Evolutionary conservation across 2,329 filamentous ascomycete species (phyloP), one percentile per base, ranked within the genome.

Genomic region (Diaporthe capsici): DNA sequence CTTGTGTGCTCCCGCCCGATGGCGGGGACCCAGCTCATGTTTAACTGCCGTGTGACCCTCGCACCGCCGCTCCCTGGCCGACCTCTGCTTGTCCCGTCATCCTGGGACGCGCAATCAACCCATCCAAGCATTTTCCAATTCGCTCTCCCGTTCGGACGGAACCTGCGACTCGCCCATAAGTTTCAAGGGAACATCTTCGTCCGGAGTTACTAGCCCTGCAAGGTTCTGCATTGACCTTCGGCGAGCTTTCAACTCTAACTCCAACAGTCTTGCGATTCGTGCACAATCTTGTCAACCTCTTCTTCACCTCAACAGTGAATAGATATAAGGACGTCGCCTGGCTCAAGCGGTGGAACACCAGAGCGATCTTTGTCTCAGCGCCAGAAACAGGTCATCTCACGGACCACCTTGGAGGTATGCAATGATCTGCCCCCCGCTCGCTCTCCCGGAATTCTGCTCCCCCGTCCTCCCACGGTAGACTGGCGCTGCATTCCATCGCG

Each of bases 1-100:
- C 47, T 68, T 47, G 31, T 31, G 42, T 39, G 47, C 47, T 51
- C 22, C n/a, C 42, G 20, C 37, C 31, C 63, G 47, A 68, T 51
- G 63, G 60, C 60, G 39, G 65, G 49, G 63, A 22, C 63, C 47
- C 47, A 68, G 65, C 22, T n/a, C 47, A 53, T 39, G 65, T 68
- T 53, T 68, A 68, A 68, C 65, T 68, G 65, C 47, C 65, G 65
- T 72, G 51, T 49, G 70, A 72, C 70, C 55, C 70, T 58, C 70
- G n/a, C 55, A 60, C 70, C 70, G 20, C 39, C 39, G 31, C 68
- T 71, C 34, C 49, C 37, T 58, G 68, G 22, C 68, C 51, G 51
- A 42, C 68, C 15, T 39, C 9, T 42, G 49, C 34, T 71, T 25
- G 68, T 71, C 49, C 55, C 51, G 63, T 68, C 31, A 39, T 68